Conservation (phyloP, 2,329 filamentous ascomycete species). For the Fusarium pseudonygamai region DNA sequence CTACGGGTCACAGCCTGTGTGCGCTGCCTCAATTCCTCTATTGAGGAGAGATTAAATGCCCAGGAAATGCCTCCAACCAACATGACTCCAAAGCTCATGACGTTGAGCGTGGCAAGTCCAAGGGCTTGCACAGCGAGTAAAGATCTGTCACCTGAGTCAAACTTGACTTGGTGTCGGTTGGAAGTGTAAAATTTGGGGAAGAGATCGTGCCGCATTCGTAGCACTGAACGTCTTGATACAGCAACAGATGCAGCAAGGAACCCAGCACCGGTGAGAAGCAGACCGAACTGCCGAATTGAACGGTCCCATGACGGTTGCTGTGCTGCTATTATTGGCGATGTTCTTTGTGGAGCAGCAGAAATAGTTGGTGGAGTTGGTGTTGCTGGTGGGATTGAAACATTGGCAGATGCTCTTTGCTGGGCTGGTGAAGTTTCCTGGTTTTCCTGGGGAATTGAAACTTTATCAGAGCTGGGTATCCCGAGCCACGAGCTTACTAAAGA, state of each 20-base stretch:
- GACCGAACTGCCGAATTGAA: slow-evolving; percentile 67
- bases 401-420: slow-evolving; percentile 28
- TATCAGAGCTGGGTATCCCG: slow-evolving; percentile 27
- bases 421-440: slow-evolving; percentile 17
- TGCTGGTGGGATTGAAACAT: not conserved
- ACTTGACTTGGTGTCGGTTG: slow-evolving; percentile 52
- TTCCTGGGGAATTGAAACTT: not conserved
- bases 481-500: slow-evolving; percentile 33
- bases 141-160: slow-evolving; percentile 46
- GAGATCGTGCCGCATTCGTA: slow-evolving; percentile 67
- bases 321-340: not conserved
- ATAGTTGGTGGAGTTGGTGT: not conserved
- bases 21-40: slow-evolving; percentile 70
- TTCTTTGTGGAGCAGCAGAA: not conserved
- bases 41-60: slow-evolving; percentile 77
- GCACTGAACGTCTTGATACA: slow-evolving; percentile 76
- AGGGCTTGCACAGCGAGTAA: slow-evolving; percentile 85
- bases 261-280: slow-evolving; percentile 78
- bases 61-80: slow-evolving; percentile 77
- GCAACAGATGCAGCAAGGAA: slow-evolving; percentile 79
- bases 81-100: slow-evolving; percentile 79
- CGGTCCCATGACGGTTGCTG: slow-evolving; percentile 51
- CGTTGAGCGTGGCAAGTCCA: slow-evolving; percentile 87
- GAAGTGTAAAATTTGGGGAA: slow-evolving; percentile 78
- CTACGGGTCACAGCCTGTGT: slow-evolving; percentile 57